Evolutionary conservation across 768 basidiomycete species (phyloP).

Genomic region (Rhodotorula kratochvilovae): DNA sequence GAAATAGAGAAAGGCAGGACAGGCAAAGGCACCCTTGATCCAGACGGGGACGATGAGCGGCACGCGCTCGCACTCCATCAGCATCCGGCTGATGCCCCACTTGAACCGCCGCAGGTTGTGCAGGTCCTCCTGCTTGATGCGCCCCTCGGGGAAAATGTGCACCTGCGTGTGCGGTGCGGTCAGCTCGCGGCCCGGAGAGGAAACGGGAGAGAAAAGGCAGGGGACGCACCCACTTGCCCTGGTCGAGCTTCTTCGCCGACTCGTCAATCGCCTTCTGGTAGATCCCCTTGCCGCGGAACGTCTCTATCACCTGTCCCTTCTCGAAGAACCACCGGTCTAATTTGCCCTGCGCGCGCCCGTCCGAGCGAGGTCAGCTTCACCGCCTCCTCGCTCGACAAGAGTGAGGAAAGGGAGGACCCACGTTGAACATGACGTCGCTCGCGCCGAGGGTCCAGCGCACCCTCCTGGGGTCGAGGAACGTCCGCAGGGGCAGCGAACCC

Average conservation of each 20-base stretch:
- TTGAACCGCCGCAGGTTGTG: conserved; percentile 68
- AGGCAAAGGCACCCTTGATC: conserved; percentile 62
- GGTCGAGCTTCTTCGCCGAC: conserved; percentile 74
- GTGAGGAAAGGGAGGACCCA: conserved; percentile 44
- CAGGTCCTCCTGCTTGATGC: conserved; percentile 63
- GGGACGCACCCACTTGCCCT: conserved; percentile 74
- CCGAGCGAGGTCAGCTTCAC: background rate
- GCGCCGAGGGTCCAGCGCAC: conserved; percentile 84
- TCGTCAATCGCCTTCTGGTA: conserved; percentile 78
- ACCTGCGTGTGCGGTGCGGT: conserved; percentile 54
- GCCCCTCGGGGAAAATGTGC: conserved; percentile 86
- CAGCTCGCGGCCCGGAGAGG: background rate
- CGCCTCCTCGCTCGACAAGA: background rate
- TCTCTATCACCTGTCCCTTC: conserved; percentile 85
- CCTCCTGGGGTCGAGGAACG: conserved; percentile 60
- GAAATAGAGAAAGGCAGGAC: background rate
- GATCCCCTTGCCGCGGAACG: conserved; percentile 81
- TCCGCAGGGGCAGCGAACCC: conserved; percentile 69
- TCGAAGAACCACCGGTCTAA: conserved; percentile 78
- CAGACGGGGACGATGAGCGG: conserved; percentile 89
- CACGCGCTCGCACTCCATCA: conserved; percentile 63
- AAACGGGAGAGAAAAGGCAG: too few relatives aligned
- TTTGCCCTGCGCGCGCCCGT: conserved; percentile 50
- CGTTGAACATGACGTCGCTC: conserved; percentile 90
- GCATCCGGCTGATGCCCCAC: conserved; percentile 85